These are phyloP conservation scores for Barnettozyma siamensis DNA, from an alignment of 805 yeast species.

Conservation along the genomic window DNA sequence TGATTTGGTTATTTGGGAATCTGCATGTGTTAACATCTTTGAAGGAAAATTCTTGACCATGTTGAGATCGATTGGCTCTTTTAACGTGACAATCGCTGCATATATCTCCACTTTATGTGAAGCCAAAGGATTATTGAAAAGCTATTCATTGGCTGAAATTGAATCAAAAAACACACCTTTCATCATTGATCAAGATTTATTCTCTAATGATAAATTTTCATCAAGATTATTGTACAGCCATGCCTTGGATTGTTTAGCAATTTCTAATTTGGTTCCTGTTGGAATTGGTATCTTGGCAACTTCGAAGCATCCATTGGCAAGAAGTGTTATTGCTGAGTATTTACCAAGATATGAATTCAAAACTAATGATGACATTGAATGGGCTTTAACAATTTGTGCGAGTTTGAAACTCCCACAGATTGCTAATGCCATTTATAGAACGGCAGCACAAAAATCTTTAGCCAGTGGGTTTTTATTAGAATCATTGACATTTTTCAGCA, in stretches of 20 bases:
- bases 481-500: conserved; percentile 57
- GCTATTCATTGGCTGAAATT: conserved; percentile 27
- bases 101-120: conserved; percentile 57
- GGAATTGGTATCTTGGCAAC: conserved; percentile 60
- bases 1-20: conserved; percentile 43
- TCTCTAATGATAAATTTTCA: conserved; percentile 37
- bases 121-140: conserved; percentile 51
- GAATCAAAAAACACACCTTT: conserved; percentile 5
- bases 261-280: conserved; percentile 53
- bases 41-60: conserved; percentile 52
- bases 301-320: conserved; percentile 38
- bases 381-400: conserved; percentile 72
- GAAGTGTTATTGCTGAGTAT: conserved; percentile 46
- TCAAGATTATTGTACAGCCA: conserved; percentile 51
- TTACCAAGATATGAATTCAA: conserved; percentile 56
- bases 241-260: conserved; percentile 47
- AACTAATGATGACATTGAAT: conserved; percentile 73
- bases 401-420: conserved; percentile 55
- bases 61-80: conserved; percentile 50
- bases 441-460: conserved; percentile 24
- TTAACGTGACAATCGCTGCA: conserved; percentile 61
- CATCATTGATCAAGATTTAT: conserved; percentile 24
- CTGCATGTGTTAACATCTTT: conserved; percentile 49
- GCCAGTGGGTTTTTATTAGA: conserved; percentile 37
- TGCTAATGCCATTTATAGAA: conserved; percentile 45